phyloP scores from a whole-genome alignment of 2,329 filamentous ascomycete species.

The Xylariaceae sp. region DNA sequence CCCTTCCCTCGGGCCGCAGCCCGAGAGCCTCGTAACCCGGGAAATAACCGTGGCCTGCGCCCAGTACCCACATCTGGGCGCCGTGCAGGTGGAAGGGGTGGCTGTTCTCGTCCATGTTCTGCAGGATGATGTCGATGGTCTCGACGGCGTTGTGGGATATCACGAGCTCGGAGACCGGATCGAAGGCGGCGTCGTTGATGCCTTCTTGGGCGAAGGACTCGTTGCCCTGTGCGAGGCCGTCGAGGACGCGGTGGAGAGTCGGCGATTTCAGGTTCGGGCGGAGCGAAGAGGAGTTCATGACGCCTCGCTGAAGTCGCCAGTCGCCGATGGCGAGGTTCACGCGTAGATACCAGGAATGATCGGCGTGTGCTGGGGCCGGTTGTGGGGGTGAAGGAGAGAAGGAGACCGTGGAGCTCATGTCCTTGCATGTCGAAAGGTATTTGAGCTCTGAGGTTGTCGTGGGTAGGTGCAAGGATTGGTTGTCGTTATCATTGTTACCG shows the following conservation, averaged over 20 bases:
- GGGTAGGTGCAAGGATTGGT: constrained; percentile 35
- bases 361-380: constrained; percentile 48
- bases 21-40: constrained; percentile 45
- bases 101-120: constrained; percentile 63
- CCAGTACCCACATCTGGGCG: constrained; percentile 58
- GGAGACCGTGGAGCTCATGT: constrained; percentile 48
- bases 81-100: constrained; percentile 72
- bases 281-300: constrained; percentile 60
- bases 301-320: constrained; percentile 60
- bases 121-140: constrained; percentile 62
- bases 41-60: constrained; percentile 65
- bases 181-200: constrained; percentile 52
- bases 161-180: constrained; percentile 51
- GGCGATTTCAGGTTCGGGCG: constrained; percentile 51
- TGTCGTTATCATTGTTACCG: constrained; percentile 20
- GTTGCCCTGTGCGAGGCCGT: constrained; percentile 46
- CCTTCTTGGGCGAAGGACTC: constrained; percentile 54
- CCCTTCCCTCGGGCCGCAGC: constrained; percentile 37
- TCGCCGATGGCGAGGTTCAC: constrained; percentile 63
- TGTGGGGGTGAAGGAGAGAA: constrained; percentile 48
- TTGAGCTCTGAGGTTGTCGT: constrained; percentile 41
- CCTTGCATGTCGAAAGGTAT: constrained; percentile 49
- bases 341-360: constrained; percentile 57
- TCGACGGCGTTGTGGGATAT: constrained; percentile 54
- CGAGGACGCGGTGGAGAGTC: constrained; percentile 52